Conservation (phyloP, 1,284 basidiomycete genomes). For the Boletus sp. region DNA sequence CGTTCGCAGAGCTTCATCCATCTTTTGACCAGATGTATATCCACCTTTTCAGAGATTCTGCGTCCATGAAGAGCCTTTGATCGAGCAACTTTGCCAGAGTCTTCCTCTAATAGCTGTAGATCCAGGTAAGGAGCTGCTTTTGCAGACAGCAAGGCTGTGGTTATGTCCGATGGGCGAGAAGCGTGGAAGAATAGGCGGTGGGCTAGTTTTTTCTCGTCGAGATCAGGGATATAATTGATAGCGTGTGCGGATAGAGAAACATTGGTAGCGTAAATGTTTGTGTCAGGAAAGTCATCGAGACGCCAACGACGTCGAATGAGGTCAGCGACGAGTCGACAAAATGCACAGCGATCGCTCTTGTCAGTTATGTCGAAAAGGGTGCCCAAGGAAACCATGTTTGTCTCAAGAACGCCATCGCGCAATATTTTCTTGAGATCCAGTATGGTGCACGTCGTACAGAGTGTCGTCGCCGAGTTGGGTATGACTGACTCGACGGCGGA, state of each 20-base stretch:
- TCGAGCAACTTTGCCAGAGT: constrained; percentile 17
- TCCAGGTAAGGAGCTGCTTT: constrained; percentile 13
- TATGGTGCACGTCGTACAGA: constrained; percentile 18
- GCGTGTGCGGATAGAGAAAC: constrained; percentile 13
- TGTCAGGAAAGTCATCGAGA: constrained; percentile 17
- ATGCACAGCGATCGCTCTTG: constrained; percentile 18
- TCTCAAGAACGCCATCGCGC: constrained; percentile 18
- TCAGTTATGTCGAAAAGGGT: constrained; percentile 15
- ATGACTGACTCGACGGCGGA: background rate
- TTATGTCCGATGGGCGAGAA: constrained; percentile 16
- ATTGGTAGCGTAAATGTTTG: constrained; percentile 10
- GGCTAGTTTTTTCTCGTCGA: constrained; percentile 14
- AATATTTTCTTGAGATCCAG: constrained; percentile 22
- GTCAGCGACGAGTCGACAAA: constrained; percentile 21
- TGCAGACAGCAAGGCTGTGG: constrained; percentile 2
- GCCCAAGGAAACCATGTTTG: constrained; percentile 14
- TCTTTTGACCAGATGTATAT: constrained; percentile 13
- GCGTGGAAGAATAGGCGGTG: constrained; percentile 24
- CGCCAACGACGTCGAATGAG: constrained; percentile 23
- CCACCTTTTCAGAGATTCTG: constrained; percentile 17
- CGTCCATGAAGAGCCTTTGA: constrained; percentile 28
- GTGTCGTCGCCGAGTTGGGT: background rate
- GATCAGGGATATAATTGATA: background rate
- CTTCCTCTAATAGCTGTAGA: constrained; percentile 27
- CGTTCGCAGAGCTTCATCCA: constrained; percentile 15